Conservation (phyloP, 169 alveolate species). For the Plasmodium vivax region DNA sequence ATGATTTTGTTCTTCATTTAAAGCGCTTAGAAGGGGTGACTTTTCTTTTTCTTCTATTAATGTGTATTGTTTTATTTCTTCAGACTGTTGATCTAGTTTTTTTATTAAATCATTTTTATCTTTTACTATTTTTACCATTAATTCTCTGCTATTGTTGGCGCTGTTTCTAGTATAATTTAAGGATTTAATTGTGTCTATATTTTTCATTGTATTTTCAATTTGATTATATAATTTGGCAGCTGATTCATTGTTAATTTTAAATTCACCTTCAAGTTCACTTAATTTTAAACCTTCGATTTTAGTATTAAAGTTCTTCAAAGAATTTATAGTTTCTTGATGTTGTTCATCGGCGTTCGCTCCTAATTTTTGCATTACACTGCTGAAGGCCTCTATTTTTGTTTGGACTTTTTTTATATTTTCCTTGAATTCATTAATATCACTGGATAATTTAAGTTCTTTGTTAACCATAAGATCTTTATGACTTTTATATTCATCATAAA, state of each 20-base stretch:
- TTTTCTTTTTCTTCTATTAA: neutral
- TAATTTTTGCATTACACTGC: neutral
- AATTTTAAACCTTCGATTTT: neutral
- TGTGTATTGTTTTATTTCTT: neutral
- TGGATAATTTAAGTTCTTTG: neutral
- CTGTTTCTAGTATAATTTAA: neutral
- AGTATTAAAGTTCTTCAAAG: neutral
- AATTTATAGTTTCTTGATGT: neutral
- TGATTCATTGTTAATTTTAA: neutral
- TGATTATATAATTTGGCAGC: neutral
- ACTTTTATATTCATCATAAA: neutral
- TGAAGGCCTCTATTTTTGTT: neutral
- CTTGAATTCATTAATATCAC: neutral
- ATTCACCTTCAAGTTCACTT: neutral
- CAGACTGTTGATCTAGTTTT: neutral
- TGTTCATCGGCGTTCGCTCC: neutral
- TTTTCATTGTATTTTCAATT: neutral
- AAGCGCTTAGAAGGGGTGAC: neutral
- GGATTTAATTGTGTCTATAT: neutral
- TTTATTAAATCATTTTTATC: neutral
- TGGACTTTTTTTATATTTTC: neutral
- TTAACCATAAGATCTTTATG: neutral
- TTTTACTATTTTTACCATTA: neutral
- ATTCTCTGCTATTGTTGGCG: neutral
- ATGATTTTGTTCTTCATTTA: neutral